These are phyloP conservation scores for Ceratobasidium sp. DNA, from an alignment of 1,284 basidiomycete species.

Conservation along the genomic window DNA sequence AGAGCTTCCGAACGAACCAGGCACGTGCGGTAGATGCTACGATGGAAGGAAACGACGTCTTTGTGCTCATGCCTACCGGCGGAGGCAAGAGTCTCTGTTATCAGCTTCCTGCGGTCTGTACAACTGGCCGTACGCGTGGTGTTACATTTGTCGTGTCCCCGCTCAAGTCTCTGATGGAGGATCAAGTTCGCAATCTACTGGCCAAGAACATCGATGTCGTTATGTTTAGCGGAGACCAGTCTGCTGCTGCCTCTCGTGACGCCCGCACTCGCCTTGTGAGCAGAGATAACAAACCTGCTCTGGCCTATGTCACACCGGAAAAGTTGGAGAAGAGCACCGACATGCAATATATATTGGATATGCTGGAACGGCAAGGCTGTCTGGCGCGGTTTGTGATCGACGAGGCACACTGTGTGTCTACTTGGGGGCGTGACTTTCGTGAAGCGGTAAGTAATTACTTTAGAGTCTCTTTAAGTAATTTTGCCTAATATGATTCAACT, in stretches of 20 bases:
- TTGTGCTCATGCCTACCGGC: slow-evolving; percentile 96
- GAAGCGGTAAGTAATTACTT: slow-evolving; percentile 61
- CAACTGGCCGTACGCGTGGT: slow-evolving; percentile 73
- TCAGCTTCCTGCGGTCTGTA: slow-evolving; percentile 86
- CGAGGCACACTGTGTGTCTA: slow-evolving; percentile 92
- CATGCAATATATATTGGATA: slow-evolving; percentile 65
- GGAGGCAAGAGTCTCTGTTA: slow-evolving; percentile 65
- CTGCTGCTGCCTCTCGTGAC: slow-evolving; percentile 57
- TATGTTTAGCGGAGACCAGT: slow-evolving; percentile 70
- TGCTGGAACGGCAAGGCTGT: slow-evolving; percentile 62
- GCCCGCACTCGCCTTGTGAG: slow-evolving; percentile 49
- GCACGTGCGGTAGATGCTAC: slow-evolving; percentile 79
- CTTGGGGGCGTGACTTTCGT: slow-evolving; percentile 87
- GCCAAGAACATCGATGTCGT: slow-evolving; percentile 74
- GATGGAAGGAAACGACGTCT: slow-evolving; percentile 83
- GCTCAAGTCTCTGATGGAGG: slow-evolving; percentile 87
- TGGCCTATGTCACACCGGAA: slow-evolving; percentile 96
- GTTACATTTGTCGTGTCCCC: slow-evolving; percentile 93
- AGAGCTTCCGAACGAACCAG: slow-evolving; percentile 82
- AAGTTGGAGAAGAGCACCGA: slow-evolving; percentile 71
- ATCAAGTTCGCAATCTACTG: slow-evolving; percentile 82
- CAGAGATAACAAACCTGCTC: slow-evolving; percentile 57
- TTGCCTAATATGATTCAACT: slow-evolving; percentile 41
- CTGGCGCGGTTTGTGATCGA: slow-evolving; percentile 94
- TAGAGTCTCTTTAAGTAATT: neutral